Evolutionary conservation across 768 basidiomycete species (phyloP).

Genomic region (Tephrocybe sp.): DNA sequence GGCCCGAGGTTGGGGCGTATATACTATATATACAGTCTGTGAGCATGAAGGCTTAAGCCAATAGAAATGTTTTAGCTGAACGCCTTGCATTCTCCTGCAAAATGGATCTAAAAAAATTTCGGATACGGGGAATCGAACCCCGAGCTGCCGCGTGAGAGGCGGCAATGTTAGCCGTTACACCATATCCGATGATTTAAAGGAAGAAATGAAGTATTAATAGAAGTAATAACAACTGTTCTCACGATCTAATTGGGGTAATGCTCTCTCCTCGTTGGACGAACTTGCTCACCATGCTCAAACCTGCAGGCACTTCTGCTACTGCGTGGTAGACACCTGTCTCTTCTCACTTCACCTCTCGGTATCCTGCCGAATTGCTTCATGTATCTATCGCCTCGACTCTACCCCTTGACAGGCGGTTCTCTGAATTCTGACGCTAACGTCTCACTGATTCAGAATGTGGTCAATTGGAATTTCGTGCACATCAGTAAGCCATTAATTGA

Average conservation of each 20-base stretch:
- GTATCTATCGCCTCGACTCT: constrained; percentile 5
- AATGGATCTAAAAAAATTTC: too few species aligned
- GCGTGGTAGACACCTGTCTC: constrained; percentile 3
- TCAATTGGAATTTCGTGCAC: constrained; percentile 2
- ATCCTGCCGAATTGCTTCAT: not conserved
- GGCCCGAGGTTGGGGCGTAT: too few species aligned
- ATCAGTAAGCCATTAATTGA: constrained; percentile 7
- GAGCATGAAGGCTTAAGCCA: too few species aligned
- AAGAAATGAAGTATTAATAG: too few species aligned
- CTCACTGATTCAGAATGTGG: constrained; percentile 7
- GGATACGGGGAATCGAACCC: constrained; percentile 59
- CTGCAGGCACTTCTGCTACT: too few species aligned
- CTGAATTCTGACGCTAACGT: constrained; percentile 3
- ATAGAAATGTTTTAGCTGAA: too few species aligned
- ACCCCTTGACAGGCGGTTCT: not conserved
- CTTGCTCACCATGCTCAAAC: constrained; percentile 7
- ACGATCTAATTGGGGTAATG: too few species aligned
- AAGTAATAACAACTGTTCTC: too few species aligned
- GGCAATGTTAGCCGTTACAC: constrained; percentile 69
- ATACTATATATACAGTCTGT: too few species aligned
- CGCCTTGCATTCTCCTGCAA: too few species aligned
- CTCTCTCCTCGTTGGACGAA: not conserved
- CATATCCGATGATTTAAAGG: constrained; percentile 40
- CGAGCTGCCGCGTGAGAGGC: constrained; percentile 62
- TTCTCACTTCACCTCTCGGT: not conserved